These are phyloP conservation scores for Ascochyta fabae DNA, from an alignment of 2,329 filamentous ascomycete genomes.

Conservation along the genomic window DNA sequence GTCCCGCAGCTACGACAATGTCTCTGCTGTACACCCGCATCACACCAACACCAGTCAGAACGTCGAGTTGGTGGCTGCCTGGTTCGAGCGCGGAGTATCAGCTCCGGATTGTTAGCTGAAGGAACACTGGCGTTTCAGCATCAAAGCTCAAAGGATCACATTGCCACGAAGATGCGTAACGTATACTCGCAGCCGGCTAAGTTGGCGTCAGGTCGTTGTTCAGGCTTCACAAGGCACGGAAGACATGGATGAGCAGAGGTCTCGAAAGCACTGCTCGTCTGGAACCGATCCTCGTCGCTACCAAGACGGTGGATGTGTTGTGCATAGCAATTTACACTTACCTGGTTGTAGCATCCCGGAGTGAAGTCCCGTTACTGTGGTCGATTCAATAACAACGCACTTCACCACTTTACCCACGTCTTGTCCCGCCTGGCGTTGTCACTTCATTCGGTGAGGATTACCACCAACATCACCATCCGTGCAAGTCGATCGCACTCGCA, in stretches of 20 bases:
- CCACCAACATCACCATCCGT: too few species aligned
- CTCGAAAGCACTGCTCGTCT: neutral
- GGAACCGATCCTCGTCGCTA: neutral
- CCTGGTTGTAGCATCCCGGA: neutral
- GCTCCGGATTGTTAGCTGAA: neutral
- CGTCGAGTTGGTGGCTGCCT: neutral
- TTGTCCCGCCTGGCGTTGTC: neutral
- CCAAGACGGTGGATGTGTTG: neutral
- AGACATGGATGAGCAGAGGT: too few species aligned
- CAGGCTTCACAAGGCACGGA: too few species aligned
- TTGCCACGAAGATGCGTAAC: neutral
- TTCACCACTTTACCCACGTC: neutral
- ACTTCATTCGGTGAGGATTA: too few species aligned
- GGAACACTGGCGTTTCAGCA: neutral
- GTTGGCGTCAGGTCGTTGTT: too few species aligned
- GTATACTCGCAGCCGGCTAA: too few species aligned
- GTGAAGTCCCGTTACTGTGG: neutral
- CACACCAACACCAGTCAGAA: too few species aligned
- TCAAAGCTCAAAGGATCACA: neutral
- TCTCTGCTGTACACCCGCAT: too few species aligned
- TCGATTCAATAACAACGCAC: neutral
- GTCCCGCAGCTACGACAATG: too few species aligned
- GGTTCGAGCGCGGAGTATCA: neutral
- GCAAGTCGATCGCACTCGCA: neutral
- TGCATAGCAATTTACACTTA: neutral